These are phyloP conservation scores for Pholiota adiposa DNA, from an alignment of 1,284 basidiomycete species.

Conservation along the genomic window DNA sequence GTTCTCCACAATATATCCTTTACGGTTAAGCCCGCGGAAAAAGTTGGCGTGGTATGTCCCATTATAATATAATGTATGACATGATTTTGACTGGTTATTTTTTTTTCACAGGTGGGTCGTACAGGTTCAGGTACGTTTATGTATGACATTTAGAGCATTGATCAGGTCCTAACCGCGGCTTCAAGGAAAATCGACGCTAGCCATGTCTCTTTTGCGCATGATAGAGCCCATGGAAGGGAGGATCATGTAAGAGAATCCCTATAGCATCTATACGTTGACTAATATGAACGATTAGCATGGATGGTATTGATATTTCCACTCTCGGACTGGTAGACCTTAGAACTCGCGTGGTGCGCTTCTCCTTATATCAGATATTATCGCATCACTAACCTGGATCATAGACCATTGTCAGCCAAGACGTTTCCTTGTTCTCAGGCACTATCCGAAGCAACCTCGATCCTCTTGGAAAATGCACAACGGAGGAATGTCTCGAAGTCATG, in stretches of 20 bases:
- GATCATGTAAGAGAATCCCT: slow-evolving; percentile 56
- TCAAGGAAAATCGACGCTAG: slow-evolving; percentile 73
- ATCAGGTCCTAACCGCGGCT: slow-evolving; percentile 9
- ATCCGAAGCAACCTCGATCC: slow-evolving; percentile 83
- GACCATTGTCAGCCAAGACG: slow-evolving; percentile 85
- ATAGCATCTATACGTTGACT: not conserved
- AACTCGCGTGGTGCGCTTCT: slow-evolving; percentile 53
- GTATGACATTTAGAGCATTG: not conserved
- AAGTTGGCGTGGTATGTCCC: slow-evolving; percentile 65
- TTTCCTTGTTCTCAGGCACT: slow-evolving; percentile 85
- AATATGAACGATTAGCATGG: slow-evolving; percentile 51
- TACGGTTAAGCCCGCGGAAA: slow-evolving; percentile 72
- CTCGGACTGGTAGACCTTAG: slow-evolving; percentile 86
- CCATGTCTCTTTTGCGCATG: slow-evolving; percentile 79
- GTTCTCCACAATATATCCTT: slow-evolving; percentile 76
- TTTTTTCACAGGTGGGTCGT: slow-evolving; percentile 56
- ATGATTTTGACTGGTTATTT: not conserved
- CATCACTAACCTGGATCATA: slow-evolving; percentile 26
- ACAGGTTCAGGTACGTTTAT: slow-evolving; percentile 59
- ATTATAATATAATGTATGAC: slow-evolving; percentile 22
- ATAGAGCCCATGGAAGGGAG: slow-evolving; percentile 75
- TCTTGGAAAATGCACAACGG: slow-evolving; percentile 61
- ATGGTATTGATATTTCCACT: slow-evolving; percentile 81
- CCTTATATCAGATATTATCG: not conserved
- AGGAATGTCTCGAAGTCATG: slow-evolving; percentile 69